These are phyloP conservation scores for Coccomyxa sp. DNA, from an alignment of 139 green algal genomes.

Conservation along the genomic window DNA sequence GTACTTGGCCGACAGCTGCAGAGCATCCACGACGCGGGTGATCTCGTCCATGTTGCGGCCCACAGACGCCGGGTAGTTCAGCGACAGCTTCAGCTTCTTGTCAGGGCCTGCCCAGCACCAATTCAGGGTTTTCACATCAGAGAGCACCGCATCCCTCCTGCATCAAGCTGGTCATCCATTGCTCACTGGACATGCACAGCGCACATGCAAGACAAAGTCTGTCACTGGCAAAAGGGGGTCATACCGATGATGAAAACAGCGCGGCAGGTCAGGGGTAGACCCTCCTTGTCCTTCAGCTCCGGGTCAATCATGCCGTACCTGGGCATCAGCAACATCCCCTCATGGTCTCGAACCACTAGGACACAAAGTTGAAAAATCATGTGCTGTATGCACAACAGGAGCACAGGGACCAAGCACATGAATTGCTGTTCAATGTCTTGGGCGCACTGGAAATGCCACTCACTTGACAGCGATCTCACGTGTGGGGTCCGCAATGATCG, in stretches of 20 bases:
- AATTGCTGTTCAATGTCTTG: too few species aligned
- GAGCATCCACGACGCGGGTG: slow-evolving; percentile 35
- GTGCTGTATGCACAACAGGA: too few species aligned
- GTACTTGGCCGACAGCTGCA: slow-evolving; percentile 42
- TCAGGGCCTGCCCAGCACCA: slow-evolving; percentile 27
- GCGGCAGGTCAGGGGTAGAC: slow-evolving; percentile 44
- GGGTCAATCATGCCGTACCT: slow-evolving; percentile 54
- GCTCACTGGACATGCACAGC: not conserved
- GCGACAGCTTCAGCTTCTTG: slow-evolving; percentile 57
- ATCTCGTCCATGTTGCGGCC: slow-evolving; percentile 55
- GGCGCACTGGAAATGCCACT: not conserved
- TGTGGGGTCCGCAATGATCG: slow-evolving; percentile 37
- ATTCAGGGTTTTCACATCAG: not conserved
- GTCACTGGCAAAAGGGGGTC: not conserved
- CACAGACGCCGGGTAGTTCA: slow-evolving; percentile 49
- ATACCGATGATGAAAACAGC: slow-evolving; percentile 54
- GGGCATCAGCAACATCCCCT: not conserved
- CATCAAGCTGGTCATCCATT: too few species aligned
- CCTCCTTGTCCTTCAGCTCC: slow-evolving; percentile 38
- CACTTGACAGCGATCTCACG: slow-evolving; percentile 30
- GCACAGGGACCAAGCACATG: too few species aligned
- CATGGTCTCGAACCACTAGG: too few species aligned
- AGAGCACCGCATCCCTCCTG: too few species aligned
- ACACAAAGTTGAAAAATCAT: too few species aligned
- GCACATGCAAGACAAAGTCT: not conserved